These are phyloP conservation scores for Cutaneotrichosporon sp. DNA, from an alignment of 1,284 basidiomycete species.

Conservation along the genomic window DNA sequence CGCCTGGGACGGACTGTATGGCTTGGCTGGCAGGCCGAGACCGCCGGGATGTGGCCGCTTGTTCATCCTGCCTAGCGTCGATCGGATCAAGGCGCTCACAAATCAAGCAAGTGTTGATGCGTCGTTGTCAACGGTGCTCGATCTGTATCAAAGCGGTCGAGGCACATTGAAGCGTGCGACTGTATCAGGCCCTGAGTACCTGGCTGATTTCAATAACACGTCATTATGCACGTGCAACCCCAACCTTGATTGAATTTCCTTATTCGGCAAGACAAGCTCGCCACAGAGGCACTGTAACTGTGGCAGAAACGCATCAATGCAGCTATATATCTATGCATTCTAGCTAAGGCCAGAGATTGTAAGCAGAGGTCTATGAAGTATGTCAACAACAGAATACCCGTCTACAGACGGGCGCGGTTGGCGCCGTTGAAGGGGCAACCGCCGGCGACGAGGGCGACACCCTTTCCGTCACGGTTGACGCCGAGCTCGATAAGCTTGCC, in stretches of 20 bases:
- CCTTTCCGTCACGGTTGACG: conserved; percentile 47
- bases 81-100: too few relatives aligned
- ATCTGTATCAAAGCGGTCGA: too few relatives aligned
- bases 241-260: too few relatives aligned
- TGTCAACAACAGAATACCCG: not conserved
- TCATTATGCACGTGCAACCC: too few relatives aligned
- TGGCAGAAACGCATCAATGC: not conserved
- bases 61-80: conserved; percentile 24
- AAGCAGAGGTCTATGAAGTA: too few relatives aligned
- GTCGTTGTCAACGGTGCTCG: too few relatives aligned
- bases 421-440: conserved; percentile 42
- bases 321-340: not conserved
- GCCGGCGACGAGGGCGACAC: conserved; percentile 40
- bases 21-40: conserved; percentile 30
- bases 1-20: conserved; percentile 49
- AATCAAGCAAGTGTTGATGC: too few relatives aligned
- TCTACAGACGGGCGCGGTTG: conserved; percentile 2
- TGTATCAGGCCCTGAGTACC: too few relatives aligned
- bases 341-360: not conserved
- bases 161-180: too few relatives aligned
- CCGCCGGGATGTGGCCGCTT: conserved; percentile 26
- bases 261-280: too few relatives aligned
- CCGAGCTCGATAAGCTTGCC: conserved; percentile 50
- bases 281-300: not conserved
- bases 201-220: too few relatives aligned